These are phyloP conservation scores for Globomyces sp. DNA, from an alignment of 371 early-diverging fungal species.

Conservation along the genomic window DNA sequence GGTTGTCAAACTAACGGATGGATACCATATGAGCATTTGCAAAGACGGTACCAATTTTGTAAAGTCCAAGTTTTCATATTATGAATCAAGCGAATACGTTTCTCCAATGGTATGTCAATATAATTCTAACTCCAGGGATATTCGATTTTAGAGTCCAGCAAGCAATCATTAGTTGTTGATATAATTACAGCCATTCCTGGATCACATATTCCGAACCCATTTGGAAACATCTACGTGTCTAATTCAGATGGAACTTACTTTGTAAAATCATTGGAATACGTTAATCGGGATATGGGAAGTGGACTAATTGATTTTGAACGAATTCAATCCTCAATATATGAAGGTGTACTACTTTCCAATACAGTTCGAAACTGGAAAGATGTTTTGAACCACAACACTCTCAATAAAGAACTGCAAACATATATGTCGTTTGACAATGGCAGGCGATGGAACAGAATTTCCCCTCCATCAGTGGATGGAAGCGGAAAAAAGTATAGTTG, in stretches of 20 bases:
- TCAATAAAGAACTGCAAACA: conserved; percentile 62
- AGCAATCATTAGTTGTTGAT: conserved; percentile 64
- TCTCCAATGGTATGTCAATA: neutral
- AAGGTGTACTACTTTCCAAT: conserved; percentile 84
- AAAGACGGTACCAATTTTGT: conserved; percentile 64
- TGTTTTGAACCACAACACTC: conserved; percentile 41
- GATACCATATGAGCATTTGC: conserved; percentile 59
- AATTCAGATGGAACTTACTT: conserved; percentile 91
- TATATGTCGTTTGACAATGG: conserved; percentile 91
- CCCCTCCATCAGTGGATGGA: conserved; percentile 51
- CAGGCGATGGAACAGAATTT: conserved; percentile 66
- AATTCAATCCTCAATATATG: conserved; percentile 63
- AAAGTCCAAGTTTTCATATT: conserved; percentile 58
- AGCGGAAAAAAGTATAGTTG: conserved; percentile 51
- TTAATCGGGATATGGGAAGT: conserved; percentile 62
- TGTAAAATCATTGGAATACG: conserved; percentile 69
- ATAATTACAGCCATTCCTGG: conserved; percentile 43
- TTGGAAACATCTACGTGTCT: conserved; percentile 77
- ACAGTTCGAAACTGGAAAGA: conserved; percentile 69
- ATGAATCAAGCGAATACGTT: conserved; percentile 16
- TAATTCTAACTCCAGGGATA: conserved; percentile 53
- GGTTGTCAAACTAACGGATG: conserved; percentile 51
- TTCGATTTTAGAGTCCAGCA: conserved; percentile 75
- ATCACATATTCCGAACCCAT: conserved; percentile 31
- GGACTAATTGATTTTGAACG: conserved; percentile 91